Evolutionary conservation across 1,139 yeast species (phyloP), one percentile per base, ranked within the genome.

Genomic region (Geotrichum fermentans): DNA sequence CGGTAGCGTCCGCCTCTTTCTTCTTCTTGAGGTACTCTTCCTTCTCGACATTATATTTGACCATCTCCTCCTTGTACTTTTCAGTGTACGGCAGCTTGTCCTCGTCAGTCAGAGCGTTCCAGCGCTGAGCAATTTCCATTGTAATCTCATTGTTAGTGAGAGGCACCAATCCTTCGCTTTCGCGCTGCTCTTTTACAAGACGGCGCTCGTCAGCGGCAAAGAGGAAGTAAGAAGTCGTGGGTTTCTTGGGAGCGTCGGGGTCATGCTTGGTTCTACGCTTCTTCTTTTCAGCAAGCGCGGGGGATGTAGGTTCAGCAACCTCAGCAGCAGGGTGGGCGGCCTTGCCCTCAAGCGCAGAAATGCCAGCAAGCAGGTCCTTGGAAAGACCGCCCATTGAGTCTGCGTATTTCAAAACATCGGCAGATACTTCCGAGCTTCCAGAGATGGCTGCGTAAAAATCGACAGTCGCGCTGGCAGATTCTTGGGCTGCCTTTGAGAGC

Each of bases 11-110:
- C 18, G 34, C 41, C 14, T 40, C 36, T n/a, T 28, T 17, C 54
- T 60, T 60, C 57, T 71, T 74, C 65, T 78, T 78, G 55, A 80
- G 70, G 65, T 86, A 88, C 53, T 74, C 77, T 58, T 78, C 82
- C 69, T 82, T 79, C 56, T 75, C 82, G 52, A 68, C 73, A 58
- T 81, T 83, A 68, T 87, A 87, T 50, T 68, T 72, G 56, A 71
- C 77, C 65, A 82, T 73, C 59, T 84, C 86, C 48, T 74, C 74
- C 55, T 76, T 79, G 66, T 88, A 87, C 54, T 82, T 78, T 58
- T 77, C 78, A 64, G 82, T 84, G 92, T 94, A 89, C 58, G 78
- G 77, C 52, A 75, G 77, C 67, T 83, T 85, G 62, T 84, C 92
- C 29, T 71, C 76, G 17, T 78, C 83, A 49, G 80, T 63, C 62